Percentiles rank a stretch among this genome's conserved stretches.
These are phyloP conservation scores for Penicillium mononematosum DNA, from an alignment of 495 filamentous ascomycete genomes.

Conservation along the genomic window DNA sequence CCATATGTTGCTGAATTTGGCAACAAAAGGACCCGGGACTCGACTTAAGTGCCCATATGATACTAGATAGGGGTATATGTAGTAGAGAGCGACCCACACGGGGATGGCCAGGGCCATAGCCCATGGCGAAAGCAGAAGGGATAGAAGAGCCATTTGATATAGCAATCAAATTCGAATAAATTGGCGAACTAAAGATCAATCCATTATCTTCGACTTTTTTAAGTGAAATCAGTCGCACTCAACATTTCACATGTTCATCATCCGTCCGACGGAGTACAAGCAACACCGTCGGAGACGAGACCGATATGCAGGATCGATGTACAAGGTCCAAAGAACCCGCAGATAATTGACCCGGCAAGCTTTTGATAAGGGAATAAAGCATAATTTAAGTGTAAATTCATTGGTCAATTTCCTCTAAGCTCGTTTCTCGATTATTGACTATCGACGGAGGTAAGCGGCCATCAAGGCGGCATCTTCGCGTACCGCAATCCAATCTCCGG, in stretches of 20 bases:
- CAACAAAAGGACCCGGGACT: constrained; percentile 25
- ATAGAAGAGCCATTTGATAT: constrained; percentile 15
- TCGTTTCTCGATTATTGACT: background rate
- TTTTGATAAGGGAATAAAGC: background rate
- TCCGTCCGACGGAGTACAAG: constrained; percentile 4
- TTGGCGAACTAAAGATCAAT: background rate
- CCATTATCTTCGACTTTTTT: background rate
- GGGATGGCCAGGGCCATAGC: constrained; percentile 13
- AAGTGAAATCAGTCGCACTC: background rate
- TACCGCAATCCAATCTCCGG: background rate
- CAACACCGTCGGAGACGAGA: constrained; percentile 4
- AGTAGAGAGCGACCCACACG: constrained; percentile 22
- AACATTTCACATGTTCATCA: background rate
- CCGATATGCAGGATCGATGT: background rate
- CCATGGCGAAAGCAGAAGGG: constrained; percentile 20
- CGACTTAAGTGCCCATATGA: constrained; percentile 12
- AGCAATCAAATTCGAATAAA: background rate
- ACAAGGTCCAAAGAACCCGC: background rate
- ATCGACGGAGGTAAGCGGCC: background rate
- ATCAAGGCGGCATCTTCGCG: background rate
- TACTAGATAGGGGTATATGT: constrained; percentile 26
- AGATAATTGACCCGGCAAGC: background rate
- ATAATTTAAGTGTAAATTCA: background rate
- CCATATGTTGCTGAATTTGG: constrained; percentile 31
- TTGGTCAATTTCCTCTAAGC: background rate